These are phyloP conservation scores for Linderniella brevidens DNA, from an alignment of 257 asterid genomes.

Conservation along the genomic window DNA sequence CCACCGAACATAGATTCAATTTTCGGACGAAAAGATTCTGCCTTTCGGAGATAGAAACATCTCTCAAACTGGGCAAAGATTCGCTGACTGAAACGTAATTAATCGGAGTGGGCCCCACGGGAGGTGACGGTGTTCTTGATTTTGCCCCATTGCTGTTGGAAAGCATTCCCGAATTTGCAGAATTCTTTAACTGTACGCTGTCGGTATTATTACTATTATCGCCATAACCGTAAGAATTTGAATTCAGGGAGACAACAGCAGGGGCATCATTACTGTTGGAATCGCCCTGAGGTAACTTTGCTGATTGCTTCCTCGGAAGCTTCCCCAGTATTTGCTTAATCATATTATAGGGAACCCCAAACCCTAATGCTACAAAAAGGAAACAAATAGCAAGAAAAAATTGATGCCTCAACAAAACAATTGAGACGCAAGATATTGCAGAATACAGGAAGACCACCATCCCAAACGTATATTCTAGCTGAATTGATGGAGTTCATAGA, in stretches of 20 bases:
- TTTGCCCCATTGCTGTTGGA: no score
- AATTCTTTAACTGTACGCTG: conserved; percentile 9
- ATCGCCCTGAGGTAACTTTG: conserved; percentile 21
- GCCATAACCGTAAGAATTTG: conserved; percentile 11
- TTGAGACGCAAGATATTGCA: conserved; percentile 10
- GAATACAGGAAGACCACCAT: conserved; percentile 5
- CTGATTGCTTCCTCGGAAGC: conserved; percentile 27
- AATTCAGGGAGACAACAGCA: conserved; percentile 12
- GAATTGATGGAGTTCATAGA: conserved; percentile 13
- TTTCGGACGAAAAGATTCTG: conserved; percentile 28
- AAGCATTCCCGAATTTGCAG: no score
- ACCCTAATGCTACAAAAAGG: conserved; percentile 9
- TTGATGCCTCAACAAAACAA: conserved; percentile 6
- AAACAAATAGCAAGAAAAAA: conserved; percentile 6
- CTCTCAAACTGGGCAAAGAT: conserved; percentile 29
- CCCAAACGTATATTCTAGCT: conserved; percentile 4
- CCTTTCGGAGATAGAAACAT: conserved; percentile 27
- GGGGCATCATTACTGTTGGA: conserved; percentile 13
- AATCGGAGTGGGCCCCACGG: conserved; percentile 12
- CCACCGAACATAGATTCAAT: conserved; percentile 29
- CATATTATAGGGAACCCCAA: conserved; percentile 13
- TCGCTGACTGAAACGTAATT: conserved; percentile 18
- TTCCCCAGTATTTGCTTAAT: conserved; percentile 27
- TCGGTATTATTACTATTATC: conserved; percentile 10
- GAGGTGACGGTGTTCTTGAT: conserved; percentile 9